Conservation (phyloP, 140 eudicot species). For the Stevia rebaudiana region DNA sequence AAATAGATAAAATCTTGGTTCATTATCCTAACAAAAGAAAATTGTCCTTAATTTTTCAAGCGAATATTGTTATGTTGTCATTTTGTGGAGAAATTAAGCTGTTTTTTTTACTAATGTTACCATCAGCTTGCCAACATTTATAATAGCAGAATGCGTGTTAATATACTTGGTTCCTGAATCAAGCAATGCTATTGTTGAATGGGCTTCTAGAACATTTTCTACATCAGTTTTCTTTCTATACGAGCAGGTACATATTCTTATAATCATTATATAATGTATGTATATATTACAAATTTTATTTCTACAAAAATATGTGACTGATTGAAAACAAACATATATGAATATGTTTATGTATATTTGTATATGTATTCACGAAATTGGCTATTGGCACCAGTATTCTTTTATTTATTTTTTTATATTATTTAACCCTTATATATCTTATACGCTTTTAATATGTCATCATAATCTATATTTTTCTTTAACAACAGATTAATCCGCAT, state of each 20-base stretch:
- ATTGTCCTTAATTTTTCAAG: not conserved
- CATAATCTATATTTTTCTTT: constrained; percentile 19
- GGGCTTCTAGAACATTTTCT: constrained; percentile 91
- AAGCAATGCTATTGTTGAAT: constrained; percentile 73
- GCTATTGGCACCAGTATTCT: not conserved
- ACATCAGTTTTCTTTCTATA: constrained; percentile 85
- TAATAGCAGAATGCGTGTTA: constrained; percentile 96
- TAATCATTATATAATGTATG: not conserved
- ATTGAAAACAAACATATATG: not conserved
- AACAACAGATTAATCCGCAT: constrained; percentile 74
- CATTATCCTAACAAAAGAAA: not conserved
- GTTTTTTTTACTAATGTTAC: constrained; percentile 59
- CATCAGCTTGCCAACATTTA: constrained; percentile 98
- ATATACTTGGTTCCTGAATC: constrained; percentile 94
- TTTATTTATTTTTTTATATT: not conserved
- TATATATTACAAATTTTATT: not conserved
- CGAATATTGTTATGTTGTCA: not conserved
- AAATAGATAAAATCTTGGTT: not conserved
- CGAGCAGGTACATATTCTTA: constrained; percentile 68
- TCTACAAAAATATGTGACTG: not conserved
- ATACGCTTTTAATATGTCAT: constrained; percentile 9
- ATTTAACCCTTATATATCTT: not conserved
- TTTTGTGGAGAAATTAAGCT: constrained; percentile 17
- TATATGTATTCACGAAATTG: not conserved
- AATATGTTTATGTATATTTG: not conserved